These are phyloP conservation scores for Polygonum aviculare DNA, from an alignment of 148 eudicot species.

Conservation along the genomic window DNA sequence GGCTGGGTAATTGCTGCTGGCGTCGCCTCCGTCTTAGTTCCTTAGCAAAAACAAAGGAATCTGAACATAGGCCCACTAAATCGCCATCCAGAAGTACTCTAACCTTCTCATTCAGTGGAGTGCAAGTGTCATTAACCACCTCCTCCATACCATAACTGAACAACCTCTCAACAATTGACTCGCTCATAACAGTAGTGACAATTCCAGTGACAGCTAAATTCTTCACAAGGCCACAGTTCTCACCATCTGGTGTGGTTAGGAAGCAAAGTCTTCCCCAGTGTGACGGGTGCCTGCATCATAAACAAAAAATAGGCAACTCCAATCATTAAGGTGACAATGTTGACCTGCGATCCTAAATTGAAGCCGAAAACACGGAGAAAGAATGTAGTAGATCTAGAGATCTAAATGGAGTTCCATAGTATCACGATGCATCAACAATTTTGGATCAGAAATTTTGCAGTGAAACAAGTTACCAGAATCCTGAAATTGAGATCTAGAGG, in stretches of 20 bases:
- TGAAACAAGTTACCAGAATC: neutral
- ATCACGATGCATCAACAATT: neutral
- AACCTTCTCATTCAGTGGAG: conserved; percentile 41
- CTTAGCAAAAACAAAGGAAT: conserved; percentile 56
- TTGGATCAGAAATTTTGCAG: neutral
- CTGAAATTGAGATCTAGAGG: neutral
- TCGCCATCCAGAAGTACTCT: conserved; percentile 78
- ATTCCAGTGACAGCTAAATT: conserved; percentile 84
- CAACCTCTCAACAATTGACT: conserved; percentile 39
- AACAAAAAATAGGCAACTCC: neutral
- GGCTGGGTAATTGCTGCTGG: conserved; percentile 39
- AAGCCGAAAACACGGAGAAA: neutral
- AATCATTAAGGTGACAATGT: neutral
- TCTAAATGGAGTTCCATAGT: neutral
- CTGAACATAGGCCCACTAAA: conserved; percentile 66
- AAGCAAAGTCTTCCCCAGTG: conserved; percentile 96
- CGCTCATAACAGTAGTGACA: conserved; percentile 44
- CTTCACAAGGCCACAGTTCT: conserved; percentile 90
- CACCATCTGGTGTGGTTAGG: conserved; percentile 89
- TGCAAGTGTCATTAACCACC: conserved; percentile 48
- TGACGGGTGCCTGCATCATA: conserved; percentile 76
- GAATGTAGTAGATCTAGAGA: neutral
- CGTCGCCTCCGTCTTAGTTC: conserved; percentile 54
- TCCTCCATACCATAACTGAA: conserved; percentile 58
- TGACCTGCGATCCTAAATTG: neutral